Evolutionary conservation across 257 asterid genomes (phyloP).

Genomic region (Solanum infundibuliforme): DNA sequence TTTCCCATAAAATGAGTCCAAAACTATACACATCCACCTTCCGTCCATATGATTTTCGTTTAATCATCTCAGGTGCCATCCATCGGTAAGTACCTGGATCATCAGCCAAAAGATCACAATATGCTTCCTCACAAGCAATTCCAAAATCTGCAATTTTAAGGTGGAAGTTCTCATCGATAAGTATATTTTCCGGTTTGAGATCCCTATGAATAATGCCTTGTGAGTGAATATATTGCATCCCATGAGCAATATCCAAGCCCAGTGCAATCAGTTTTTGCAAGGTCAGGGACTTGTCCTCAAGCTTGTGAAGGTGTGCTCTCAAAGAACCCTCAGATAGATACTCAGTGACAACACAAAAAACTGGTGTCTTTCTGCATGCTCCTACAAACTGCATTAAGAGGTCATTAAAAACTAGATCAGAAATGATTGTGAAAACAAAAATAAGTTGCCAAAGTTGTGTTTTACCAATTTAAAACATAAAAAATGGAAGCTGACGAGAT

Average conservation of each 20-base stretch:
- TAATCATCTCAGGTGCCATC: slow-evolving; percentile 50
- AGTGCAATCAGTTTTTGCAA: slow-evolving; percentile 13
- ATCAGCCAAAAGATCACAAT: slow-evolving; percentile 28
- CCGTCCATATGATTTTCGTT: slow-evolving; percentile 24
- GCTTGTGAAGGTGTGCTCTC: slow-evolving; percentile 33
- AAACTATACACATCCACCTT: slow-evolving; percentile 38
- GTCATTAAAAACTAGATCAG: not conserved
- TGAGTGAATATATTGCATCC: slow-evolving; percentile 35
- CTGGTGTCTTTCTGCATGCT: slow-evolving; percentile 25
- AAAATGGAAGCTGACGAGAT: not conserved
- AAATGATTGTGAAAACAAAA: not conserved
- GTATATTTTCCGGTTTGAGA: slow-evolving; percentile 33
- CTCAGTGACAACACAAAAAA: slow-evolving; percentile 27
- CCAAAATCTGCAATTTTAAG: slow-evolving; percentile 38
- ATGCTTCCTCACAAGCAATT: slow-evolving; percentile 31
- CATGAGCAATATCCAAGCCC: slow-evolving; percentile 28
- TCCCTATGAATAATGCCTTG: slow-evolving; percentile 32
- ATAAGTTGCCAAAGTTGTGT: not conserved
- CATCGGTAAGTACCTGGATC: slow-evolving; percentile 33
- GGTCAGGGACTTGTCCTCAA: slow-evolving; percentile 20
- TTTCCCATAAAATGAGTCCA: slow-evolving; percentile 35
- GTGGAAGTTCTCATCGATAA: slow-evolving; percentile 16
- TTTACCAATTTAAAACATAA: not conserved
- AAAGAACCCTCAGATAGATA: slow-evolving; percentile 33
- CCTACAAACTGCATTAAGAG: slow-evolving; percentile 28